Conservation (phyloP, 345 rosid genomes). For the Ricinus communis region DNA sequence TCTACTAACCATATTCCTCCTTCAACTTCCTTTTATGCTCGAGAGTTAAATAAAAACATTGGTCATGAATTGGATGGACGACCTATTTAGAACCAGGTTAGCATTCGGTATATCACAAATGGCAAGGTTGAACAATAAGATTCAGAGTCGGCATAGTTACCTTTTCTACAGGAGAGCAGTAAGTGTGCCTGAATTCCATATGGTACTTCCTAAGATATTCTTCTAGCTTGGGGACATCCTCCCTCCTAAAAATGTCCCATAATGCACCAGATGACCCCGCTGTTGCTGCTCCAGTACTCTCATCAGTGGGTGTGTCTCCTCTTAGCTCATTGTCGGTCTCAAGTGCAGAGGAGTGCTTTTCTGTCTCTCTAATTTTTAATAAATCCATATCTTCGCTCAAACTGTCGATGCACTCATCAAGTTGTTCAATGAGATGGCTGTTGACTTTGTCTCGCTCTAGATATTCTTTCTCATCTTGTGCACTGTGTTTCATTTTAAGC, state of each 20-base stretch:
- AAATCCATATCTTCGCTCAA: conserved; percentile 4
- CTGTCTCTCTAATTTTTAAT: conserved; percentile 13
- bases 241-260: conserved; percentile 96
- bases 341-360: conserved; percentile 16
- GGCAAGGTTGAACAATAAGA: neutral
- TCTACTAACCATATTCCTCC: conserved; percentile 66
- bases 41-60: conserved; percentile 58
- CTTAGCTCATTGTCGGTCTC: conserved; percentile 11
- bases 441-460: conserved; percentile 7
- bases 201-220: conserved; percentile 66
- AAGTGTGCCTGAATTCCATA: conserved; percentile 72
- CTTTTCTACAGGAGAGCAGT: conserved; percentile 60
- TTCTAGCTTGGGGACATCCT: conserved; percentile 77
- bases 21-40: conserved; percentile 77
- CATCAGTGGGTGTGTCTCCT: conserved; percentile 1
- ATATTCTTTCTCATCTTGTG: conserved; percentile 56
- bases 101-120: neutral
- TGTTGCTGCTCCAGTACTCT: neutral
- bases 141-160: conserved; percentile 29
- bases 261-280: conserved; percentile 55
- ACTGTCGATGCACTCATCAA: conserved; percentile 9
- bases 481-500: conserved; percentile 55
- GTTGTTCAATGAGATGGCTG: conserved; percentile 6
- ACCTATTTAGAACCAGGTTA: conserved; percentile 38
- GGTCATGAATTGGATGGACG: conserved; percentile 83